These are phyloP conservation scores for Penicillium mononematosum DNA, from an alignment of 495 filamentous ascomycete species.

Conservation along the genomic window DNA sequence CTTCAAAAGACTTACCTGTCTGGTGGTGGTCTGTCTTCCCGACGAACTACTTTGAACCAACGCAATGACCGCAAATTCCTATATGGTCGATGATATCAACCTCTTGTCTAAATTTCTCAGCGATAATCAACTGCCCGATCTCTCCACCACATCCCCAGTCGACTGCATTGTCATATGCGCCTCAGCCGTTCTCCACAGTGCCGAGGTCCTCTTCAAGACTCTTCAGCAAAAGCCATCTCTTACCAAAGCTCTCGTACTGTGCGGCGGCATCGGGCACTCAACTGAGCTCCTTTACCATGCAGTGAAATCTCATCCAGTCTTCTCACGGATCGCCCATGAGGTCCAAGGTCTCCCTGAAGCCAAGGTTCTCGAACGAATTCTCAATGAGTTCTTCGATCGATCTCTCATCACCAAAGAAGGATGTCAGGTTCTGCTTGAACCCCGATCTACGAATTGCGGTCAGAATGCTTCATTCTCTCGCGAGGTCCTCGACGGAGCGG, in stretches of 20 bases:
- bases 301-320: conserved; percentile 26
- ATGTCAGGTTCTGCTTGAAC: conserved; percentile 34
- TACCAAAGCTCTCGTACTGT: conserved; percentile 34
- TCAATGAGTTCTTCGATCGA: conserved; percentile 26
- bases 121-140: conserved; percentile 16
- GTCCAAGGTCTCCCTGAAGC: conserved; percentile 33
- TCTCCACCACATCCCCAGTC: conserved; percentile 7
- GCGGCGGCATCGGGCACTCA: conserved; percentile 41
- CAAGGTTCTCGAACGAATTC: conserved; percentile 30
- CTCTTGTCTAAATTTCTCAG: conserved; percentile 25
- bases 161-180: conserved; percentile 36
- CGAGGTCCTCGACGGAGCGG: conserved; percentile 27
- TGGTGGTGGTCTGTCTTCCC: background rate
- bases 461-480: conserved; percentile 31
- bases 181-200: conserved; percentile 24
- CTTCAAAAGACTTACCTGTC: background rate
- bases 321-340: conserved; percentile 15
- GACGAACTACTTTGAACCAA: background rate
- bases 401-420: conserved; percentile 15
- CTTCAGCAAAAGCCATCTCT: conserved; percentile 20
- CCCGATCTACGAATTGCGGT: conserved; percentile 40
- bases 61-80: background rate
- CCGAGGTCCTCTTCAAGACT: conserved; percentile 21
- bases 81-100: conserved; percentile 23
- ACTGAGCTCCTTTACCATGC: conserved; percentile 35